Conservation (phyloP, 441 rosid genomes). For the Eutrema salsugineum region DNA sequence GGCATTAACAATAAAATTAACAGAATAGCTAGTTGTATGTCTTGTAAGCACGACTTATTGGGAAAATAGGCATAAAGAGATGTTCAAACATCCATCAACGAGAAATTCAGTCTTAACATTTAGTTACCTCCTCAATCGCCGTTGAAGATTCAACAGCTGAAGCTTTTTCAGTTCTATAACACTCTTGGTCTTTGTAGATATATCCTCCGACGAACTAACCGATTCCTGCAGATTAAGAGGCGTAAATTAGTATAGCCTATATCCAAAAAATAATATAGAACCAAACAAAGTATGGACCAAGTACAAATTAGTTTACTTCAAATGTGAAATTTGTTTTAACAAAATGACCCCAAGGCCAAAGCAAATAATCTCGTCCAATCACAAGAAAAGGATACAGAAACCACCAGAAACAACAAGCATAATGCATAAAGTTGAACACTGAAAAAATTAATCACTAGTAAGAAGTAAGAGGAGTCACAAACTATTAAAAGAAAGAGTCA, state of each 20-base stretch:
- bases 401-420: not conserved
- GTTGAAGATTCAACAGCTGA: slow-evolving; percentile 77
- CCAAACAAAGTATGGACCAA: not conserved
- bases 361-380: not conserved
- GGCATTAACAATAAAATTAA: not conserved
- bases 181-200: slow-evolving; percentile 86
- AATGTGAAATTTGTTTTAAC: not conserved
- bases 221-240: slow-evolving; percentile 45
- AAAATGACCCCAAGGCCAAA: not conserved
- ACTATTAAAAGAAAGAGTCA: not conserved
- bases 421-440: slow-evolving; percentile 6
- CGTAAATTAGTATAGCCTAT: not conserved
- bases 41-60: not conserved
- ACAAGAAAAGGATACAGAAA: not conserved
- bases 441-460: not conserved
- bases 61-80: not conserved
- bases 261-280: not conserved
- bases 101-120: not conserved
- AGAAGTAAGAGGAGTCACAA: not conserved
- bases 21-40: not conserved
- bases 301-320: not conserved
- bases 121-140: slow-evolving; percentile 75
- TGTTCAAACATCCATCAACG: not conserved
- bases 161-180: slow-evolving; percentile 94
- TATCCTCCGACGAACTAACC: slow-evolving; percentile 84